These are phyloP conservation scores for Saxophila tyrrhenica DNA, from an alignment of 495 filamentous ascomycete species.

Conservation along the genomic window DNA sequence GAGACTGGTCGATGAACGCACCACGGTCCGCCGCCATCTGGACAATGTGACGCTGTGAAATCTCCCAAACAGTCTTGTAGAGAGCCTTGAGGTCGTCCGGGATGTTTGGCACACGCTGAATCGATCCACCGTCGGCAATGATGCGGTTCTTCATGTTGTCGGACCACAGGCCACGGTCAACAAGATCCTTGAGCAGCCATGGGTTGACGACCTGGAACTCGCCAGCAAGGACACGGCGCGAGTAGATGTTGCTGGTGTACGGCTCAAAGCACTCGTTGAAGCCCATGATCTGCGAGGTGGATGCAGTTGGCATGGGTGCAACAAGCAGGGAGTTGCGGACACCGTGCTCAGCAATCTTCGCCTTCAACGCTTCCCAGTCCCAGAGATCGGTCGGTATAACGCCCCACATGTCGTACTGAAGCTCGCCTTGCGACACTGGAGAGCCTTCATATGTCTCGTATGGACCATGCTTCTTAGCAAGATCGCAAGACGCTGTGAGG, in stretches of 20 bases:
- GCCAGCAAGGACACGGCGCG: constrained; percentile 90
- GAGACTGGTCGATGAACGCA: constrained; percentile 96
- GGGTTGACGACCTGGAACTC: constrained; percentile 99
- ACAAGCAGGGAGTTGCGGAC: constrained; percentile 89
- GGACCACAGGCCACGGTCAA: constrained; percentile 96
- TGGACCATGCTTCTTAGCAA: constrained; percentile 69
- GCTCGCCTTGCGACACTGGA: constrained; percentile 85
- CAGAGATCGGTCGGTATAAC: constrained; percentile 85
- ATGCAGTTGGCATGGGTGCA: constrained; percentile 95
- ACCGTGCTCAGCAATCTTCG: constrained; percentile 78
- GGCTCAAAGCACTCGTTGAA: constrained; percentile 99
- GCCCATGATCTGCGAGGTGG: constrained; percentile 90
- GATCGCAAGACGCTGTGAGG: constrained; percentile 73
- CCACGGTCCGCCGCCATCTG: constrained; percentile 98
- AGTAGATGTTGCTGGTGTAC: constrained; percentile 99
- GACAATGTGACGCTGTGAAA: constrained; percentile 87
- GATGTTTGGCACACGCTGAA: constrained; percentile 93
- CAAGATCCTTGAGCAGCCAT: constrained; percentile 95
- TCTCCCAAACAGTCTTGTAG: constrained; percentile 99
- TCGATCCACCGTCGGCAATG: constrained; percentile 89
- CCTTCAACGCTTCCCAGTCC: constrained; percentile 90
- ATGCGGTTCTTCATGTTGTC: constrained; percentile 99
- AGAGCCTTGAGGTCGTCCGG: constrained; percentile 89
- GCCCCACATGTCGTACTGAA: constrained; percentile 99
- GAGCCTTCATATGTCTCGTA: constrained; percentile 90